Conservation (phyloP, 2,329 filamentous ascomycete genomes). For the Aspergillus oerlinghausenensis region DNA sequence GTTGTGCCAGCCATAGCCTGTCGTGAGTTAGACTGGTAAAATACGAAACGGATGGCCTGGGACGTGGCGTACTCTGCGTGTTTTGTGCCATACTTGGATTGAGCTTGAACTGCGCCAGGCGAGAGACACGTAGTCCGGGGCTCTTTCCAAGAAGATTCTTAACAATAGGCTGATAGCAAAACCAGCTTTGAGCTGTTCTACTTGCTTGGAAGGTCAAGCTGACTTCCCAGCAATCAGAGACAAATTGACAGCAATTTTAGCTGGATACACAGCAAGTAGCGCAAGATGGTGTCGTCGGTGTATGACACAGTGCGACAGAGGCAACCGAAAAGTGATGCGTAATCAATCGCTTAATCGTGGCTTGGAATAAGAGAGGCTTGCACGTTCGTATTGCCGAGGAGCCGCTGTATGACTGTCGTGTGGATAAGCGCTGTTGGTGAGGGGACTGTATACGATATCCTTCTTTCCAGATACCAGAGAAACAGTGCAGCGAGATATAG, state of each 20-base stretch:
- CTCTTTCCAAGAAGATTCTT: neutral
- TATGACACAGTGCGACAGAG: neutral
- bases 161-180: neutral
- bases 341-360: neutral
- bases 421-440: neutral
- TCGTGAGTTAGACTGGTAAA: conserved; percentile 11
- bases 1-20: conserved; percentile 30
- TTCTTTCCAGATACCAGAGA: neutral
- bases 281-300: neutral
- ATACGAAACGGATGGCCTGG: neutral
- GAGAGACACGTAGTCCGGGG: neutral
- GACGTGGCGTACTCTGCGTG: conserved; percentile 21
- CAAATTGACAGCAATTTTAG: neutral
- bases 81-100: conserved; percentile 25
- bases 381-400: neutral
- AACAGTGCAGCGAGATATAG: neutral
- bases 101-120: neutral
- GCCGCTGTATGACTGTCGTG: neutral
- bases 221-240: neutral
- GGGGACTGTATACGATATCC: neutral
- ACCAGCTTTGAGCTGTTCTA: neutral
- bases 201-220: neutral
- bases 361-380: neutral
- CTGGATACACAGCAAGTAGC: neutral
- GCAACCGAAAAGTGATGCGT: neutral